Conservation (phyloP, 2,329 filamentous ascomycete genomes). For the Ustilaginoidea virens region DNA sequence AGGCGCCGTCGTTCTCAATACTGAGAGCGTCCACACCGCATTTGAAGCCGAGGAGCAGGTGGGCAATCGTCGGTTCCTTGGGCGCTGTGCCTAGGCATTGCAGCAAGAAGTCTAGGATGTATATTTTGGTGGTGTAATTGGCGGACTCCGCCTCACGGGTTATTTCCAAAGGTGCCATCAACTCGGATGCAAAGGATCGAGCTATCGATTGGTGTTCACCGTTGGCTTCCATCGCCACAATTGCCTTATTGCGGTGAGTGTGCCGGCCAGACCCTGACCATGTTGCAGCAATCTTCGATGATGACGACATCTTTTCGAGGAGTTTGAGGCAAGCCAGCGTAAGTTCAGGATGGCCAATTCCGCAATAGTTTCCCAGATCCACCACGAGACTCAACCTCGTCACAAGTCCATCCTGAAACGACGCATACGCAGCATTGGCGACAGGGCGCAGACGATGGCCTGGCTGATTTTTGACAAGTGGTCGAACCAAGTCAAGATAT, state of each 20-base stretch:
- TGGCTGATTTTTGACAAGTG: constrained; percentile 54
- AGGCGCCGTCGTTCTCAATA: constrained; percentile 52
- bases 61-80: constrained; percentile 72
- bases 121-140: constrained; percentile 67
- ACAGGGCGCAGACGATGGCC: constrained; percentile 45
- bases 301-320: constrained; percentile 74
- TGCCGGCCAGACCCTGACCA: constrained; percentile 46
- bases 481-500: constrained; percentile 77
- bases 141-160: constrained; percentile 53
- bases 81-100: constrained; percentile 62
- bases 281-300: constrained; percentile 60
- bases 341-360: constrained; percentile 66
- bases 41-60: constrained; percentile 76
- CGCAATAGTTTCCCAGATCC: constrained; percentile 74
- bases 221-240: constrained; percentile 74
- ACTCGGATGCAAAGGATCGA: constrained; percentile 52
- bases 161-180: constrained; percentile 56
- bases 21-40: constrained; percentile 58
- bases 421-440: constrained; percentile 56
- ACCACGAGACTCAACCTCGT: constrained; percentile 67
- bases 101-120: constrained; percentile 74
- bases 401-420: constrained; percentile 82
- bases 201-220: constrained; percentile 70
- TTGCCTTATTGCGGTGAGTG: constrained; percentile 63
- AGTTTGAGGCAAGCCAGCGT: constrained; percentile 69